These are phyloP conservation scores for Neoscytalidium dimidiatum DNA, from an alignment of 2,329 filamentous ascomycete species.

Conservation along the genomic window DNA sequence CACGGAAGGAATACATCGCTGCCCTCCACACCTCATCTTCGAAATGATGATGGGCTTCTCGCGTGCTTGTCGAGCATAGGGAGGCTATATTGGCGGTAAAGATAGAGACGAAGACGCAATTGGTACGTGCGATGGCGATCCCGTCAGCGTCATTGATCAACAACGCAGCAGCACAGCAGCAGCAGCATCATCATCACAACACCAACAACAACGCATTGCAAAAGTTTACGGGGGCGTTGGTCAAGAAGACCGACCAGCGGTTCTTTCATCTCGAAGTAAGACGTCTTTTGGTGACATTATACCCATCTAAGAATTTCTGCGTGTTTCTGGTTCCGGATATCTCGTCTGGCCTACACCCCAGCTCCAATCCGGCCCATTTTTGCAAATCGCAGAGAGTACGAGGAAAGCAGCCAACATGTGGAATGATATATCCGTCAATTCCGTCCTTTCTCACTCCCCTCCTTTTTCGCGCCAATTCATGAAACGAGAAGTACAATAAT, in stretches of 20 bases:
- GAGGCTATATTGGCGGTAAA: background rate
- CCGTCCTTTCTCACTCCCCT: background rate
- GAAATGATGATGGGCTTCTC: constrained; percentile 1
- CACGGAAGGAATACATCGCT: background rate
- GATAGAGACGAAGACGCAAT: background rate
- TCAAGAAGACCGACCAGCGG: background rate
- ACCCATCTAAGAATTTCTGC: background rate
- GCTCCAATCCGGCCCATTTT: background rate
- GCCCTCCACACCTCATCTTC: background rate
- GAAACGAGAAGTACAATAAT: background rate
- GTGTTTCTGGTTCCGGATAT: background rate
- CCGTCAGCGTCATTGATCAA: background rate
- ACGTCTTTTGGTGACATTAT: background rate
- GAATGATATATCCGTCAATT: background rate
- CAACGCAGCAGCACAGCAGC: background rate
- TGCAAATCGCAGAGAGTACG: background rate
- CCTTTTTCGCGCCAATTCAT: background rate
- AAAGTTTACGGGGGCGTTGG: background rate
- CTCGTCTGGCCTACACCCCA: background rate
- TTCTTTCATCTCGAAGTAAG: background rate
- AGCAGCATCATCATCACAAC: background rate
- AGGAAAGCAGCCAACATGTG: background rate
- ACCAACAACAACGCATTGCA: background rate
- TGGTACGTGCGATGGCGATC: background rate
- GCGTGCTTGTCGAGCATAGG: background rate